Conservation (phyloP, 1,139 yeast genomes). For the Protomyces inouyei region DNA sequence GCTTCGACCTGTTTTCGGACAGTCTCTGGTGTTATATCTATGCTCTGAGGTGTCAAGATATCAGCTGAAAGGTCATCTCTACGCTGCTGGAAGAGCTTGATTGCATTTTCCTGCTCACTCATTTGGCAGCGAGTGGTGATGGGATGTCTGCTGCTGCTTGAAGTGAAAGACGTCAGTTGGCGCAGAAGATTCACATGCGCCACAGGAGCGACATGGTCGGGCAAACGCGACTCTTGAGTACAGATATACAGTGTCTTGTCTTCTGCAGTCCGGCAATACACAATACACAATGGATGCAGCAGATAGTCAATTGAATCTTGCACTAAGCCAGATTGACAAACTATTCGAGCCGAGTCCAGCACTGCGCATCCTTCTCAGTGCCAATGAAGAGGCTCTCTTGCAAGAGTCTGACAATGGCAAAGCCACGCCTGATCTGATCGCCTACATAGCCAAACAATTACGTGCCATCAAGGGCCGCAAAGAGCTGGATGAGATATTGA, state of each 20-base stretch:
- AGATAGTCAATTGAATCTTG: background rate
- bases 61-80: background rate
- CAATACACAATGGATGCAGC: background rate
- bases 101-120: background rate
- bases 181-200: too few relatives aligned
- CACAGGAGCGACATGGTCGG: too few relatives aligned
- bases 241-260: too few relatives aligned
- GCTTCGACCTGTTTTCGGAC: background rate
- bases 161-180: too few relatives aligned
- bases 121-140: background rate
- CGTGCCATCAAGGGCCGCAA: background rate
- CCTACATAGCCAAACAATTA: background rate
- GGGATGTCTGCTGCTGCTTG: too few relatives aligned
- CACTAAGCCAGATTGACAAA: background rate
- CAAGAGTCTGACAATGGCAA: background rate
- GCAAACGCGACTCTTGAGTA: too few relatives aligned
- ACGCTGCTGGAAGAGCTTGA: background rate
- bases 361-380: background rate
- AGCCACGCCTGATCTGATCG: background rate
- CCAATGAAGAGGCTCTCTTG: constrained; percentile 1
- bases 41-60: background rate
- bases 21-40: background rate
- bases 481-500: constrained; percentile 11
- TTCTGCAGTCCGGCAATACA: too few relatives aligned
- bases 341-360: constrained; percentile 18